Evolutionary conservation across 2,329 filamentous ascomycete species (phyloP).

Genomic region (Sporothrix humicola): DNA sequence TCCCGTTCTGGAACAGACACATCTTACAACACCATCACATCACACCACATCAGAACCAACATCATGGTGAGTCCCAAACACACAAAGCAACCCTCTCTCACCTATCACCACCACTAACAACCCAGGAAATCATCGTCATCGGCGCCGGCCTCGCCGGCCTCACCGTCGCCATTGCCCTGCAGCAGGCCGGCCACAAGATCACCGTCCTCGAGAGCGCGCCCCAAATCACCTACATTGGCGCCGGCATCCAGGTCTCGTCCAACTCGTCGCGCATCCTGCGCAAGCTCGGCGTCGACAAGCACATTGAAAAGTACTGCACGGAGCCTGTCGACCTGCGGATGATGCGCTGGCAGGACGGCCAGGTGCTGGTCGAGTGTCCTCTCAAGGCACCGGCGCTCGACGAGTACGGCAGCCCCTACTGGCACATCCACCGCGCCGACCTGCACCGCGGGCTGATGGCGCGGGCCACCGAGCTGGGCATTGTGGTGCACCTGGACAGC

Average conservation of each 20-base stretch:
- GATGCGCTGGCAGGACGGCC: constrained; percentile 56
- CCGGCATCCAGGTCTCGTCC: constrained; percentile 60
- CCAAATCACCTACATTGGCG: constrained; percentile 47
- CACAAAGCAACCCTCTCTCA: neutral
- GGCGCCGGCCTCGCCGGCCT: constrained; percentile 38
- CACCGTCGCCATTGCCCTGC: constrained; percentile 35
- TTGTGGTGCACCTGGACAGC: constrained; percentile 30
- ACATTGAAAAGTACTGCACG: constrained; percentile 48
- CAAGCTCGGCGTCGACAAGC: constrained; percentile 55
- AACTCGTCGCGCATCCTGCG: constrained; percentile 57
- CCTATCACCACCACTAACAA: neutral
- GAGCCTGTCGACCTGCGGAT: constrained; percentile 57
- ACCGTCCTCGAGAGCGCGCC: constrained; percentile 43
- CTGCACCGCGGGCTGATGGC: constrained; percentile 34
- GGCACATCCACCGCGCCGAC: constrained; percentile 36
- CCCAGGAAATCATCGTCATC: constrained; percentile 38
- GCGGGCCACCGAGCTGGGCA: constrained; percentile 31
- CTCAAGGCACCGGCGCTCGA: constrained; percentile 54
- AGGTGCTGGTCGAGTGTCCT: constrained; percentile 58
- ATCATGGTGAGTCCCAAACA: neutral
- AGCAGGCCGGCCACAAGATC: constrained; percentile 33
- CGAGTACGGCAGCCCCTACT: constrained; percentile 57
- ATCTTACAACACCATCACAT: neutral
- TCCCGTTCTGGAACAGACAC: neutral
- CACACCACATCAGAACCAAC: neutral